These are phyloP conservation scores for Saitozyma sp. DNA, from an alignment of 768 basidiomycete species.

Conservation along the genomic window DNA sequence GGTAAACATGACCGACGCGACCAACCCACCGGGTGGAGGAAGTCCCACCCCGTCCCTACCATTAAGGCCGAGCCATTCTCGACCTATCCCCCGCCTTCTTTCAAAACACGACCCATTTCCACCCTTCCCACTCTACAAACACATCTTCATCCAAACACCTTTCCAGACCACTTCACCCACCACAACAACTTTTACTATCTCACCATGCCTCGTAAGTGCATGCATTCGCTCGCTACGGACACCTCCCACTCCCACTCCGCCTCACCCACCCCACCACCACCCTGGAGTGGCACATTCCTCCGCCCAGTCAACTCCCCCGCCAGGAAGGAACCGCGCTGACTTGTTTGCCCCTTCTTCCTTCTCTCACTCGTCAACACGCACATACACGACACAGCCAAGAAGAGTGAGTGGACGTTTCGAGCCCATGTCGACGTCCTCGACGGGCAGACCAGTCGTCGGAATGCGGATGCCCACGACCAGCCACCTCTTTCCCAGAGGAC, in stretches of 20 bases:
- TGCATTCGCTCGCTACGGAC: slow-evolving; percentile 10
- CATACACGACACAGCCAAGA: slow-evolving; percentile 30
- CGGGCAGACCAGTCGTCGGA: too few relatives aligned
- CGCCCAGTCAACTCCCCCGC: too few relatives aligned
- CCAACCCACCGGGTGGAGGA: too few relatives aligned
- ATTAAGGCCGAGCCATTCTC: too few relatives aligned
- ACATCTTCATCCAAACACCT: slow-evolving; percentile 2
- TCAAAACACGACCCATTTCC: slow-evolving; percentile 5
- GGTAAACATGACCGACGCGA: background rate
- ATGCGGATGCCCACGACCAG: too few relatives aligned
- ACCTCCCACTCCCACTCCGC: too few relatives aligned
- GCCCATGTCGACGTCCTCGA: too few relatives aligned
- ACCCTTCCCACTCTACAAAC: slow-evolving; percentile 1
- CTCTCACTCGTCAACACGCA: slow-evolving; percentile 4
- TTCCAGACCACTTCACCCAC: slow-evolving; percentile 8
- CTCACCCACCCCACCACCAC: background rate
- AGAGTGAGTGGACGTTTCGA: slow-evolving; percentile 30
- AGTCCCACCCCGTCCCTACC: too few relatives aligned
- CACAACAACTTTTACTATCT: slow-evolving; percentile 11
- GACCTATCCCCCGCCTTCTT: slow-evolving; percentile 4
- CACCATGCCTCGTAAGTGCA: slow-evolving; percentile 47
- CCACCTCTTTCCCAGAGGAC: too few relatives aligned
- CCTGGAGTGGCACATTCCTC: background rate
- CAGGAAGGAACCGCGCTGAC: slow-evolving; percentile 12
- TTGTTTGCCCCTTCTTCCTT: slow-evolving; percentile 10